These are phyloP conservation scores for Paecilomyces niveus DNA, from an alignment of 2,329 filamentous ascomycete species.

Conservation along the genomic window DNA sequence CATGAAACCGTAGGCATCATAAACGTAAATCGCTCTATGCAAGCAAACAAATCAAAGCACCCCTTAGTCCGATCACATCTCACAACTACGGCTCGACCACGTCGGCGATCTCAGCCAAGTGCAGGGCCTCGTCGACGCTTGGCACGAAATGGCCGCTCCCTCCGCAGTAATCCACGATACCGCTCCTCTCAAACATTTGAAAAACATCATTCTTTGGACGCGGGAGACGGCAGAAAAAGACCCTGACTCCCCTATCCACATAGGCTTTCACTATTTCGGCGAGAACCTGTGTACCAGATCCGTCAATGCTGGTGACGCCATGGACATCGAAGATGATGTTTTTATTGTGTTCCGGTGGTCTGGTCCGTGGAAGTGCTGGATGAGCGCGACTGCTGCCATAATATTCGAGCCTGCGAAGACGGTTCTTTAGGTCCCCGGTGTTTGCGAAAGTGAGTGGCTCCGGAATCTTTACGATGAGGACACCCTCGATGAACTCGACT, in stretches of 20 bases:
- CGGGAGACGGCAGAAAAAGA: slow-evolving; percentile 50
- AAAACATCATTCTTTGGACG: slow-evolving; percentile 53
- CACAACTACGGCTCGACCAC: slow-evolving; percentile 10
- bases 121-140: slow-evolving; percentile 77
- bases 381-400: slow-evolving; percentile 84
- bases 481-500: slow-evolving; percentile 85
- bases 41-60: slow-evolving; percentile 11
- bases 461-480: slow-evolving; percentile 93
- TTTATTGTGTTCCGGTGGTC: slow-evolving; percentile 71
- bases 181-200: slow-evolving; percentile 65
- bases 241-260: slow-evolving; percentile 60
- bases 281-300: slow-evolving; percentile 85
- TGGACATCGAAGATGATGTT: slow-evolving; percentile 97
- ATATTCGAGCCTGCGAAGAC: slow-evolving; percentile 74
- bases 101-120: slow-evolving; percentile 68
- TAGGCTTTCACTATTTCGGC: slow-evolving; percentile 82
- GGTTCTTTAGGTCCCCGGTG: slow-evolving; percentile 81
- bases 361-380: slow-evolving; percentile 74
- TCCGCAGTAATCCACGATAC: slow-evolving; percentile 78
- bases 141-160: slow-evolving; percentile 71
- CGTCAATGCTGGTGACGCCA: slow-evolving; percentile 91
- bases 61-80: slow-evolving; percentile 21
- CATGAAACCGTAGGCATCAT: not conserved
- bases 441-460: slow-evolving; percentile 97
- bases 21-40: not conserved